A percentile compares a stretch with the other conserved stretches of the same genome.
These are phyloP conservation scores for Carex arenaria DNA, from an alignment of 202 grass and related monocot species.

Conservation along the genomic window DNA sequence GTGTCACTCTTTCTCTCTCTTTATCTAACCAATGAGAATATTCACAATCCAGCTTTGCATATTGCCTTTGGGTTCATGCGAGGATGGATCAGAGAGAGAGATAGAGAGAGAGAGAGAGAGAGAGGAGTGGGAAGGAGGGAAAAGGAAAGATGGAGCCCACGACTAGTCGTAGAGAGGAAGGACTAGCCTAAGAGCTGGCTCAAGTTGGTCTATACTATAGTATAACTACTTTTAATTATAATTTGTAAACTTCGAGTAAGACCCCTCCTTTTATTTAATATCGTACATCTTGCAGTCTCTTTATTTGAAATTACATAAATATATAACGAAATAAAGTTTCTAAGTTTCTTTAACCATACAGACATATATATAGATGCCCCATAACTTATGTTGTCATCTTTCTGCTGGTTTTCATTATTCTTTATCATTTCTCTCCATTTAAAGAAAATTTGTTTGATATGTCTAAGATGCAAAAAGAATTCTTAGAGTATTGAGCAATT, in stretches of 20 bases:
- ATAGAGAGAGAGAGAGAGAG: conserved; percentile 6
- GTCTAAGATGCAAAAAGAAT: no score
- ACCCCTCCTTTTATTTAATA: background rate
- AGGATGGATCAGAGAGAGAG: background rate
- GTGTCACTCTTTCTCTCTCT: background rate
- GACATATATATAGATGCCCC: no score
- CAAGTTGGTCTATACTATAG: conserved; percentile 7
- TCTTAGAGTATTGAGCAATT: no score
- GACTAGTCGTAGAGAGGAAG: conserved; percentile 27
- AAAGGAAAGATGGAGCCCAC: conserved; percentile 40
- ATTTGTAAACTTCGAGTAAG: background rate
- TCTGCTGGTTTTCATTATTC: no score
- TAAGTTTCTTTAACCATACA: no score
- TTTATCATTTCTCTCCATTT: no score
- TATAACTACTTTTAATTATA: conserved; percentile 17
- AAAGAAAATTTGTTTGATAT: no score
- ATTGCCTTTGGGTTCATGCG: conserved; percentile 14
- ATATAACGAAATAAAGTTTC: no score
- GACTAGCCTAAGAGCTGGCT: conserved; percentile 23
- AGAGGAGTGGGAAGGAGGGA: conserved; percentile 6
- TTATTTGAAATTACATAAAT: background rate
- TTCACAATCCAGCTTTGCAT: conserved; percentile 15
- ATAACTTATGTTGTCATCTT: no score
- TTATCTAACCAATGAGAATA: conserved; percentile 19
- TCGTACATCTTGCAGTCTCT: background rate